A percentile compares a stretch with the other conserved stretches of the same genome.
Evolutionary conservation across 129 eudicot species (phyloP).

Genomic region (Flaveria linearis): DNA sequence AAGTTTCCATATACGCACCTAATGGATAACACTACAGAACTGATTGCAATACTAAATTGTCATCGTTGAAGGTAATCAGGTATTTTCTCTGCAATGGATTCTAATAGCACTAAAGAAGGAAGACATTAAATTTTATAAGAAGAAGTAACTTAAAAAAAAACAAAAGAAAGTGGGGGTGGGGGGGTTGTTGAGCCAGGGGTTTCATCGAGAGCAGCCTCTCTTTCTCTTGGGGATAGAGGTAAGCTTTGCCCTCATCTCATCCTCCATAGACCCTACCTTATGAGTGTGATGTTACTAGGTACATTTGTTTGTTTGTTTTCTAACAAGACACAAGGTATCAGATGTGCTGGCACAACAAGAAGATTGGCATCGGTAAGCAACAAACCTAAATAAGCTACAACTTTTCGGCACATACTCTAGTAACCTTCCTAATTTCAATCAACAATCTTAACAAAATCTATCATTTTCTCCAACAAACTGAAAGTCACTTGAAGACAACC

Average conservation of each 20-base stretch:
- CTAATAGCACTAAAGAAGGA: neutral
- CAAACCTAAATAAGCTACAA: conserved; percentile 11
- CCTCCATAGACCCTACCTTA: no score
- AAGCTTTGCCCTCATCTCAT: no score
- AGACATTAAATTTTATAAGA: no score
- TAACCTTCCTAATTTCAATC: conserved; percentile 9
- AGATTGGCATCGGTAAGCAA: neutral
- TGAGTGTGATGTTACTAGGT: no score
- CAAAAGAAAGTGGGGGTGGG: no score
- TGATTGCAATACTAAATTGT: neutral
- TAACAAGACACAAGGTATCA: no score
- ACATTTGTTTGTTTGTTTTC: no score
- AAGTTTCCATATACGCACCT: conserved; percentile 1
- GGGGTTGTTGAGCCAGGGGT: no score
- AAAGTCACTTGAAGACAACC: neutral
- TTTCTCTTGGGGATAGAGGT: no score
- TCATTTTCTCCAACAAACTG: neutral
- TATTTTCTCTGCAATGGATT: neutral
- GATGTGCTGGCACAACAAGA: no score
- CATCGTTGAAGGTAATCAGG: neutral
- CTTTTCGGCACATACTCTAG: neutral
- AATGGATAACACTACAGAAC: conserved; percentile 2
- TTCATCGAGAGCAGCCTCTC: no score
- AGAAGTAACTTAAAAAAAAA: no score
- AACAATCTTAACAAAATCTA: conserved; percentile 2